Conservation (phyloP, 495 filamentous ascomycete species). For the Thermothielavioides terrestris region DNA sequence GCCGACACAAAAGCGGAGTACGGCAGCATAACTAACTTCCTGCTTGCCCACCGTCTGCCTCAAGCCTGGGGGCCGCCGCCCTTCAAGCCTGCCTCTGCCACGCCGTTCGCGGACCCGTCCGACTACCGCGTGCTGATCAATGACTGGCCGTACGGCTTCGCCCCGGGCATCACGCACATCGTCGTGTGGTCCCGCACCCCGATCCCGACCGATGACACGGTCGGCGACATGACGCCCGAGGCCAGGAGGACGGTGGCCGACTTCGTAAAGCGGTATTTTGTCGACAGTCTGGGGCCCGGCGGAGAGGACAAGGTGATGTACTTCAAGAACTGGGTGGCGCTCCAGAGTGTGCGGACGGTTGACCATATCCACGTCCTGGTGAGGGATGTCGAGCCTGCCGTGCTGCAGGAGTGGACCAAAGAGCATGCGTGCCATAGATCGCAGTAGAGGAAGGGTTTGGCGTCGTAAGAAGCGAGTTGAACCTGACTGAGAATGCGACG, state of each 20-base stretch:
- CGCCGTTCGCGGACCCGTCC: constrained; percentile 58
- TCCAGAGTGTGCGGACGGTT: constrained; percentile 76
- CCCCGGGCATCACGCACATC: constrained; percentile 60
- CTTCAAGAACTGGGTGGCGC: constrained; percentile 90
- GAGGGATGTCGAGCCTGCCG: constrained; percentile 48
- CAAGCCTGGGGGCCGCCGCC: constrained; percentile 51
- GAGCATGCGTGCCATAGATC: constrained; percentile 30
- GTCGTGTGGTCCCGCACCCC: constrained; percentile 56
- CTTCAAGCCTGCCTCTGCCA: constrained; percentile 42
- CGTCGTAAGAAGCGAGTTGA: background rate
- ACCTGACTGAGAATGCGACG: constrained; percentile 8
- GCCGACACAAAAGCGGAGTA: constrained; percentile 59
- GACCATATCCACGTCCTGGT: constrained; percentile 62
- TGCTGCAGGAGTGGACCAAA: constrained; percentile 54
- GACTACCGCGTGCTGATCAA: constrained; percentile 76
- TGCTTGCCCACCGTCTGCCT: constrained; percentile 61
- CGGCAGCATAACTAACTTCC: constrained; percentile 67
- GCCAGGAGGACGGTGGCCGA: constrained; percentile 50
- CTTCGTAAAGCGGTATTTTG: constrained; percentile 64
- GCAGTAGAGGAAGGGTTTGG: constrained; percentile 6
- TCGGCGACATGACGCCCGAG: constrained; percentile 65
- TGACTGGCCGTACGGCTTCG: constrained; percentile 86
- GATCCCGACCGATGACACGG: constrained; percentile 47
- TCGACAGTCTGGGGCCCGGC: constrained; percentile 43
- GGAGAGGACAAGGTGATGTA: constrained; percentile 60